Conservation (phyloP, 495 filamentous ascomycete genomes). For the Jackrogersella minutella region DNA sequence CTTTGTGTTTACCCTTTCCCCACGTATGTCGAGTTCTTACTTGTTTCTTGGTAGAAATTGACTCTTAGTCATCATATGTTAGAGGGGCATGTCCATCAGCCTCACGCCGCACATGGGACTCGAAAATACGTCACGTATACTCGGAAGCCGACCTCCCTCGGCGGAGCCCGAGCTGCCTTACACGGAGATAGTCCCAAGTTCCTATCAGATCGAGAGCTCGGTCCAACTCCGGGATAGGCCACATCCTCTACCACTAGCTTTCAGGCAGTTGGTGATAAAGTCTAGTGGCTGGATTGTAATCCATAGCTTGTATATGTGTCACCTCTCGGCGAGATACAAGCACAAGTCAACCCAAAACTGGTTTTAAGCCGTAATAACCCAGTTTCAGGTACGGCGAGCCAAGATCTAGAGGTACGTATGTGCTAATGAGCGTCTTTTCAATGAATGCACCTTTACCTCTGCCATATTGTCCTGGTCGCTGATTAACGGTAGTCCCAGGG, state of each 20-base stretch:
- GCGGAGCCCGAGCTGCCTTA: background rate
- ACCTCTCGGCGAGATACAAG: background rate
- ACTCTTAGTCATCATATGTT: background rate
- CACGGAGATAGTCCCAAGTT: background rate
- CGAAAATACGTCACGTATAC: background rate
- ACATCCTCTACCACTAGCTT: background rate
- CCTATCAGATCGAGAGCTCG: too few relatives aligned
- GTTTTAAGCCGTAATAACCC: slow-evolving; percentile 6
- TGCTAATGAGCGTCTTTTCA: too few relatives aligned
- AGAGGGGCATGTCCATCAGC: background rate
- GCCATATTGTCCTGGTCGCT: background rate
- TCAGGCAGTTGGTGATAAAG: background rate
- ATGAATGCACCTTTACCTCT: too few relatives aligned
- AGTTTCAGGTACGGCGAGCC: slow-evolving; percentile 2
- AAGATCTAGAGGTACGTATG: background rate
- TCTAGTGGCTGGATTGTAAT: background rate
- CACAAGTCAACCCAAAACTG: slow-evolving; percentile 2
- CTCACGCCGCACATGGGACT: background rate
- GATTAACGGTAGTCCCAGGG: background rate
- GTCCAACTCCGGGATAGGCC: background rate
- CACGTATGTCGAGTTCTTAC: background rate
- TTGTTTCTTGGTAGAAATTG: background rate
- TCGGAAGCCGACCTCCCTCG: background rate
- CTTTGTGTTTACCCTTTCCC: background rate
- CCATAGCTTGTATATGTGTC: background rate